Conservation (phyloP, 257 asterid species). For the Striga asiatica region DNA sequence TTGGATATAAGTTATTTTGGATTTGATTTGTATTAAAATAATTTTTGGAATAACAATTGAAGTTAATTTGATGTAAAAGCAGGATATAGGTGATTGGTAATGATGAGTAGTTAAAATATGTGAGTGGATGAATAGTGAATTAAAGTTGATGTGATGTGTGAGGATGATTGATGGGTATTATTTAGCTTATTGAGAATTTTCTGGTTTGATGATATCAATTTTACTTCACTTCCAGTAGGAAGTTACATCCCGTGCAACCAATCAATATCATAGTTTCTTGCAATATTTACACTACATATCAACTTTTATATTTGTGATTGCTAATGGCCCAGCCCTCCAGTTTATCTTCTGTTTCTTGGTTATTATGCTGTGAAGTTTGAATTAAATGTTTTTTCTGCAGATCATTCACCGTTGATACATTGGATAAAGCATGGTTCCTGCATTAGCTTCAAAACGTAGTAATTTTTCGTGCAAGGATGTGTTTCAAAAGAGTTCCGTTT, state of each 20-base stretch:
- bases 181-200: too few species aligned
- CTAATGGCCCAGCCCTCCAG: background rate
- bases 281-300: background rate
- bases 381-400: constrained; percentile 20
- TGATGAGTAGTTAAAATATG: too few species aligned
- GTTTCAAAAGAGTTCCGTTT: background rate
- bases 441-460: constrained; percentile 19
- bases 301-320: background rate
- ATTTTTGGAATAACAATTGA: too few species aligned
- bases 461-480: constrained; percentile 12
- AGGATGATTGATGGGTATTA: too few species aligned
- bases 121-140: too few species aligned
- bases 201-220: too few species aligned
- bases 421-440: constrained; percentile 14
- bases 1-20: background rate
- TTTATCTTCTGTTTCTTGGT: background rate
- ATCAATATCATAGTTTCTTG: background rate
- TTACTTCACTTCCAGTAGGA: too few species aligned
- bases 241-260: background rate
- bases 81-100: too few species aligned
- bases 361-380: background rate
- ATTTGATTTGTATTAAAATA: too few species aligned
- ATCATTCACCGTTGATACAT: constrained; percentile 30
- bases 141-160: too few species aligned
- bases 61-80: too few species aligned